A percentile compares a stretch with the other conserved stretches of the same genome.
These are phyloP conservation scores for Trichoderma breve DNA, from an alignment of 2,329 filamentous ascomycete genomes.

Conservation along the genomic window DNA sequence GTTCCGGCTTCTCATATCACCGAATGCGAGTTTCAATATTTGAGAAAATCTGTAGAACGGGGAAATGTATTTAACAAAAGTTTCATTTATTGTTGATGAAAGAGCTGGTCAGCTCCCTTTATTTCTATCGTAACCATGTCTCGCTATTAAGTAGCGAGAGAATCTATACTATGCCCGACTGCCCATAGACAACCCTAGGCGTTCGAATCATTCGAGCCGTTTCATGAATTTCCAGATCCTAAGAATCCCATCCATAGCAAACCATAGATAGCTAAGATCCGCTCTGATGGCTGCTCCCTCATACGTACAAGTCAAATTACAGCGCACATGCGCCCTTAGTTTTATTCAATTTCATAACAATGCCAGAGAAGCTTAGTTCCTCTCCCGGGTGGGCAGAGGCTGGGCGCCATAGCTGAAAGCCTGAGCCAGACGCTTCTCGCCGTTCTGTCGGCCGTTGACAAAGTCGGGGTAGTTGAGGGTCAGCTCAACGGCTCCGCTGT, in stretches of 20 bases:
- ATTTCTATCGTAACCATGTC: slow-evolving; percentile 15
- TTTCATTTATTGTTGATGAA: slow-evolving; percentile 12
- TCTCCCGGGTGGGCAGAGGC: slow-evolving; percentile 32
- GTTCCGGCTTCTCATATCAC: background rate
- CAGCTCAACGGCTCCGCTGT: slow-evolving; percentile 84
- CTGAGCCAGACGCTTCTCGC: slow-evolving; percentile 45
- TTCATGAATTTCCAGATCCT: slow-evolving; percentile 27
- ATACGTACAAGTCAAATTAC: slow-evolving; percentile 28
- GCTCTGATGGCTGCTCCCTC: slow-evolving; percentile 23
- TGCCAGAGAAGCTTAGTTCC: slow-evolving; percentile 9
- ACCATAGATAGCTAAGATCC: slow-evolving; percentile 23
- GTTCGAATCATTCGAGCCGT: slow-evolving; percentile 9
- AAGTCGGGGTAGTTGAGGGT: slow-evolving; percentile 97
- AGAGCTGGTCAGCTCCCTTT: slow-evolving; percentile 10
- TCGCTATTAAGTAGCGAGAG: slow-evolving; percentile 1
- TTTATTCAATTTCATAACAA: background rate
- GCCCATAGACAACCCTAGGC: slow-evolving; percentile 14
- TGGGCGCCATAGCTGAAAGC: slow-evolving; percentile 38
- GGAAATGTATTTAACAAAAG: background rate
- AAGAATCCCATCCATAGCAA: slow-evolving; percentile 23
- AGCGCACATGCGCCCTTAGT: slow-evolving; percentile 21
- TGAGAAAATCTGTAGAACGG: background rate
- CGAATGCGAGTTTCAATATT: background rate
- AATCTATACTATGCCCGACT: slow-evolving; percentile 19
- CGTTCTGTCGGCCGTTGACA: slow-evolving; percentile 75